Evolutionary conservation across 2,329 filamentous ascomycete species (phyloP).

Genomic region (Diplodia intermedia): DNA sequence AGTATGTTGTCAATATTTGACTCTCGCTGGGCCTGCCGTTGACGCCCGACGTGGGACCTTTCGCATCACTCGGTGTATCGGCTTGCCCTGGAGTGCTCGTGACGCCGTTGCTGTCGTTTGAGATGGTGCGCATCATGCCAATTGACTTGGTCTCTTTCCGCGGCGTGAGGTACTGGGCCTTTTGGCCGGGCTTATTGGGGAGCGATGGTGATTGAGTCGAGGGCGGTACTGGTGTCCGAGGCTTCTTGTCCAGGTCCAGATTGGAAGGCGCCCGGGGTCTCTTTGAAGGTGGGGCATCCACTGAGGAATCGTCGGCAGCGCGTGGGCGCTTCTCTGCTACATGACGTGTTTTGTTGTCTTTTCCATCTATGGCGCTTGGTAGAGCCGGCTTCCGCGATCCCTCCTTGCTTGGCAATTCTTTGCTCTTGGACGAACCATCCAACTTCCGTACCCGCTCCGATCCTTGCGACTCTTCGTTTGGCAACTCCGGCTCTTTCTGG

Average conservation of each 20-base stretch:
- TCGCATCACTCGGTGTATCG: conserved; percentile 40
- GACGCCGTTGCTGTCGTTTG: conserved; percentile 45
- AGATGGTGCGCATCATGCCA: conserved; percentile 47
- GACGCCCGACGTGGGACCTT: conserved; percentile 38
- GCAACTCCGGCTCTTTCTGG: conserved; percentile 23
- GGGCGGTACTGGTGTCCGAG: conserved; percentile 43
- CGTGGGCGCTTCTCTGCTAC: conserved; percentile 46
- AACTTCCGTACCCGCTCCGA: conserved; percentile 27
- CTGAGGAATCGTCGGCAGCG: conserved; percentile 40
- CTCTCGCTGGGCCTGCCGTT: conserved; percentile 45
- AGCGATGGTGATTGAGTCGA: conserved; percentile 41
- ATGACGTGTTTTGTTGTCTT: conserved; percentile 21
- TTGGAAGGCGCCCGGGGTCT: conserved; percentile 40
- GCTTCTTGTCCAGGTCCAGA: conserved; percentile 42
- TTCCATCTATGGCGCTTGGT: conserved; percentile 17
- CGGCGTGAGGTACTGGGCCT: conserved; percentile 45
- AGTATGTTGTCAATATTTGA: conserved; percentile 48
- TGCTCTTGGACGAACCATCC: conserved; percentile 17
- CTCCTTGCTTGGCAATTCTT: conserved; percentile 26
- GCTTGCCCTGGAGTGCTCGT: conserved; percentile 44
- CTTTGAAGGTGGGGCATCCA: conserved; percentile 37
- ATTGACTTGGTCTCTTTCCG: conserved; percentile 45
- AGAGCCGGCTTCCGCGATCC: conserved; percentile 18
- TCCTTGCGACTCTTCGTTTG: conserved; percentile 23
- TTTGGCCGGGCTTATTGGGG: conserved; percentile 44